Evolutionary conservation across 2,329 filamentous ascomycete species (phyloP).

Genomic region (Coniochaeta hoffmannii): DNA sequence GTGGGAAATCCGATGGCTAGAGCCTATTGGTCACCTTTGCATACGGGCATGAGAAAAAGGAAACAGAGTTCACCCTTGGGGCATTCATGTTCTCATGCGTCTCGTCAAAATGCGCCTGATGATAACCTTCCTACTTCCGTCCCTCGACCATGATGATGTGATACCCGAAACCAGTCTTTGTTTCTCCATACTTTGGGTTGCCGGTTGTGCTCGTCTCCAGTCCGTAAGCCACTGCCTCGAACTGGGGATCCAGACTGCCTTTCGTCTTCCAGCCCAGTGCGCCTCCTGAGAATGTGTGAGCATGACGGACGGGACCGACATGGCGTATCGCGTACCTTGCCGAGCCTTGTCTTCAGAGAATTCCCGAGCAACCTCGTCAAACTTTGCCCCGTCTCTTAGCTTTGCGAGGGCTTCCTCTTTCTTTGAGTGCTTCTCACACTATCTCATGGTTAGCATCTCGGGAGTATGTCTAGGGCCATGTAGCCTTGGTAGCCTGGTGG

Average conservation of each 20-base stretch:
- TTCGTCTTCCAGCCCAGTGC: conserved; percentile 66
- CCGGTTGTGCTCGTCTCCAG: conserved; percentile 58
- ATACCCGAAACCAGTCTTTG: conserved; percentile 69
- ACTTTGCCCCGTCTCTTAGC: conserved; percentile 58
- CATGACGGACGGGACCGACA: conserved; percentile 3
- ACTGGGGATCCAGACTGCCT: conserved; percentile 58
- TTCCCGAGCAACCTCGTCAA: conserved; percentile 66
- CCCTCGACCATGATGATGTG: conserved; percentile 73
- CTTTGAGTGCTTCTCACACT: conserved; percentile 70
- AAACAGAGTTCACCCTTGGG: conserved; percentile 19
- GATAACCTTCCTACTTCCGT: conserved; percentile 34
- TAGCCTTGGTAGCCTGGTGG: too few species aligned
- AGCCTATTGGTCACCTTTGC: conserved; percentile 11
- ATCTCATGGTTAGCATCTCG: neutral
- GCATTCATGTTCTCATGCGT: neutral
- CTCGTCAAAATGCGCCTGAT: neutral
- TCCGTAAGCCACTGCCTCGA: conserved; percentile 65
- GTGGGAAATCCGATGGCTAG: neutral
- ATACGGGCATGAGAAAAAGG: conserved; percentile 20
- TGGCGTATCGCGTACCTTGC: conserved; percentile 36
- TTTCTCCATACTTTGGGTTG: conserved; percentile 60
- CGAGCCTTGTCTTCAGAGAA: conserved; percentile 73
- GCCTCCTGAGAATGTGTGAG: conserved; percentile 45
- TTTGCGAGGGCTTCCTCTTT: conserved; percentile 70
- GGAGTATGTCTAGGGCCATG: too few species aligned